A percentile compares a stretch with the other conserved stretches of the same genome.
Evolutionary conservation across 2,329 filamentous ascomycete genomes (phyloP).

Genomic region (Nigrospora oryzae): DNA sequence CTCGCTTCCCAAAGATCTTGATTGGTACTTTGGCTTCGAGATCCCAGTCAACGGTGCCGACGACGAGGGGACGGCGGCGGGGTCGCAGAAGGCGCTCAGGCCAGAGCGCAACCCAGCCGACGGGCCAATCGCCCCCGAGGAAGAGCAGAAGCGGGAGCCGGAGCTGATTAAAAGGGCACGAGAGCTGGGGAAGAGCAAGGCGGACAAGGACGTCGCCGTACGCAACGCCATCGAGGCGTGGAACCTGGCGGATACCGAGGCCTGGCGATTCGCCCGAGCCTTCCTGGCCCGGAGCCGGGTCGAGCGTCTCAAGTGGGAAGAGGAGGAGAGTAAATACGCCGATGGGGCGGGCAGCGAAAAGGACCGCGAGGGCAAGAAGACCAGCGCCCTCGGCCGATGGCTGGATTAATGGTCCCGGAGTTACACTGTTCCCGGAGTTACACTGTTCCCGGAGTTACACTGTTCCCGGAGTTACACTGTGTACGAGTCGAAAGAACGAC

Average conservation of each 20-base stretch:
- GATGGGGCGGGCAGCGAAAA: constrained; percentile 50
- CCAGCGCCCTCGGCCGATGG: not conserved
- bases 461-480: no score
- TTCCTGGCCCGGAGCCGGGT: constrained; percentile 54
- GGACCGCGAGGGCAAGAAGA: constrained; percentile 15
- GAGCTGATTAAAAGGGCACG: constrained; percentile 45
- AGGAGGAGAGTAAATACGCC: constrained; percentile 57
- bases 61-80: constrained; percentile 46
- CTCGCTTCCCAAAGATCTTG: constrained; percentile 57
- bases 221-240: constrained; percentile 52
- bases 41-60: constrained; percentile 53
- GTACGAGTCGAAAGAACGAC: no score
- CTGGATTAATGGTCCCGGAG: not conserved
- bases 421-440: no score
- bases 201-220: constrained; percentile 33
- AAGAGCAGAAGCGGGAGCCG: constrained; percentile 46
- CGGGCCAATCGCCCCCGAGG: constrained; percentile 40
- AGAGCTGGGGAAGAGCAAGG: constrained; percentile 34
- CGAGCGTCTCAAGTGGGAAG: constrained; percentile 62
- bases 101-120: constrained; percentile 36
- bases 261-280: constrained; percentile 66
- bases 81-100: constrained; percentile 46
- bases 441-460: no score
- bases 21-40: constrained; percentile 85
- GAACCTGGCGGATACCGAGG: constrained; percentile 67